Conservation (phyloP, 2,329 filamentous ascomycete genomes). For the Epichloe hybrida region DNA sequence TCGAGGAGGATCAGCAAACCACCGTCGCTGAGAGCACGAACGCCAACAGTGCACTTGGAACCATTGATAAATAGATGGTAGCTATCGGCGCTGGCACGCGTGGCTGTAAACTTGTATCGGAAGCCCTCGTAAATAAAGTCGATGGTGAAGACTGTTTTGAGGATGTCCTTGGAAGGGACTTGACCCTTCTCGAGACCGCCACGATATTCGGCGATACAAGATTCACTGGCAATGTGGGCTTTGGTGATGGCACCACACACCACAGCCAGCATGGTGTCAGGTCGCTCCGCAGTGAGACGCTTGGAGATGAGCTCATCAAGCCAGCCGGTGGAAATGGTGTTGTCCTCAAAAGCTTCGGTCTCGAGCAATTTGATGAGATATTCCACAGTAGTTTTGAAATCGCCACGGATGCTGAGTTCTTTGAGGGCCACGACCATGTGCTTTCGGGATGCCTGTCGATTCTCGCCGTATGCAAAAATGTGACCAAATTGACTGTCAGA, state of each 20-base stretch:
- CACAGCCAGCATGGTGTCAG: constrained; percentile 85
- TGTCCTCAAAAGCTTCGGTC: constrained; percentile 95
- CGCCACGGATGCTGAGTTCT: constrained; percentile 97
- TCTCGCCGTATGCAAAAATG: constrained; percentile 98
- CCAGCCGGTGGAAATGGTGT: constrained; percentile 98
- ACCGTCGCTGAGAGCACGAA: constrained; percentile 85
- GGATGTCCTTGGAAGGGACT: constrained; percentile 87
- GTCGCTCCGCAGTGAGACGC: constrained; percentile 89
- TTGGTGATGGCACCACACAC: constrained; percentile 91
- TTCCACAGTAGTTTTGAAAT: constrained; percentile 96
- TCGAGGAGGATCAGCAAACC: constrained; percentile 82
- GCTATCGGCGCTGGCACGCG: constrained; percentile 79
- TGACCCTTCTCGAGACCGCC: constrained; percentile 90
- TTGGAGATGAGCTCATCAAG: constrained; percentile 97
- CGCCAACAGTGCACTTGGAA: constrained; percentile 86
- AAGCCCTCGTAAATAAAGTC: constrained; percentile 98
- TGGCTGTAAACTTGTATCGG: constrained; percentile 97
- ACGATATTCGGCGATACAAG: constrained; percentile 75
- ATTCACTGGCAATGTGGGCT: constrained; percentile 87
- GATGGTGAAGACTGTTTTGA: constrained; percentile 94
- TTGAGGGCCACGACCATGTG: constrained; percentile 99
- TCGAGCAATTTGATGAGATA: constrained; percentile 98
- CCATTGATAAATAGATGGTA: constrained; percentile 99
- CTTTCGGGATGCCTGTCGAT: constrained; percentile 86
- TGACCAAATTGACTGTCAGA: constrained; percentile 98